Conservation (phyloP, 352 stramenopile species). For the Phytophthora pinifolia region DNA sequence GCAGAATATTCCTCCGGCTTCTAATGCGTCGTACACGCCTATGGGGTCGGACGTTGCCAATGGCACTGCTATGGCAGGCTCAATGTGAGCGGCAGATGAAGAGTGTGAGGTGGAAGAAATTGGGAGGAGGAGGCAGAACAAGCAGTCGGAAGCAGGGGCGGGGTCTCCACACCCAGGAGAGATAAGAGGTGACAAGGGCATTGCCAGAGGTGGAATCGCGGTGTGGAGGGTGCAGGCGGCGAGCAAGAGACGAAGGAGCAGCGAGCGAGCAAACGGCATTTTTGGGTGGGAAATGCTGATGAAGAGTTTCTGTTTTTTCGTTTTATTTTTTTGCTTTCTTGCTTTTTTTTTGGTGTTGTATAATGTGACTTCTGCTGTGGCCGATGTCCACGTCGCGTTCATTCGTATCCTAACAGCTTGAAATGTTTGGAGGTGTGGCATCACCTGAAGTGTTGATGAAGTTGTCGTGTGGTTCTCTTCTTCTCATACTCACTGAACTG, state of each 20-base stretch:
- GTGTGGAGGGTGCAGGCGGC: slow-evolving; percentile 10
- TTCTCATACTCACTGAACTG: slow-evolving; percentile 1
- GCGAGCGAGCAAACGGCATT: slow-evolving; percentile 24
- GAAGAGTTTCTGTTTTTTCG: slow-evolving; percentile 31
- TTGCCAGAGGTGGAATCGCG: slow-evolving; percentile 11
- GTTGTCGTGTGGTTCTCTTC: slow-evolving; percentile 1
- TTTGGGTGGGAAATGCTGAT: slow-evolving; percentile 36
- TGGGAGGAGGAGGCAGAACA: slow-evolving; percentile 1
- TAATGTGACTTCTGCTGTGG: slow-evolving; percentile 29
- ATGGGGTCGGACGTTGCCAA: slow-evolving; percentile 69
- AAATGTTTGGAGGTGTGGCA: not conserved
- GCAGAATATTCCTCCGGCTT: slow-evolving; percentile 70
- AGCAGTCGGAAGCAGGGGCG: slow-evolving; percentile 4
- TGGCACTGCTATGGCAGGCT: slow-evolving; percentile 78
- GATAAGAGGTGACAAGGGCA: slow-evolving; percentile 21
- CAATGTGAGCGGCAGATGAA: slow-evolving; percentile 39
- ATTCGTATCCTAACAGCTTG: slow-evolving; percentile 7
- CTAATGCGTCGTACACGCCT: slow-evolving; percentile 60
- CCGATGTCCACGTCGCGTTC: slow-evolving; percentile 20
- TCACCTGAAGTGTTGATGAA: not conserved
- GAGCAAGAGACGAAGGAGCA: slow-evolving; percentile 8
- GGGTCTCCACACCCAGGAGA: slow-evolving; percentile 7
- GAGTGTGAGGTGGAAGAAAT: slow-evolving; percentile 8
- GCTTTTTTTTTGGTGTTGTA: slow-evolving; percentile 25
- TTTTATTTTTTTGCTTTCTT: slow-evolving; percentile 15